Evolutionary conservation across 768 basidiomycete species (phyloP).

Genomic region (Termitomyces sp.): DNA sequence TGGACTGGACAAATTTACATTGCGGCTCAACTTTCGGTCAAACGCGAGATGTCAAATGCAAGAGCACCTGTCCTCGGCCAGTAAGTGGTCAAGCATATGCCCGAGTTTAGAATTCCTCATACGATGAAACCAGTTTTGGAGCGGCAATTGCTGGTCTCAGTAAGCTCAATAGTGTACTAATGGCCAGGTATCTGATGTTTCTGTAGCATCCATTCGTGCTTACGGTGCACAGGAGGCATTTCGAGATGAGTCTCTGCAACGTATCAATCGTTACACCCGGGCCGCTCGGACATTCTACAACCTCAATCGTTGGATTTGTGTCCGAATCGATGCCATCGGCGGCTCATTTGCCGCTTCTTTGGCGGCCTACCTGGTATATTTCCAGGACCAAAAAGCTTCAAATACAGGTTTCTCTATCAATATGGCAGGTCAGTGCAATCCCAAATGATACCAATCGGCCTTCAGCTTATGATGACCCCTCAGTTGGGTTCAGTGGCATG

Average conservation of each 20-base stretch:
- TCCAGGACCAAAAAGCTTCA: constrained; percentile 34
- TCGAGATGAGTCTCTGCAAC: constrained; percentile 39
- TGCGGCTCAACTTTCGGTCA: constrained; percentile 44
- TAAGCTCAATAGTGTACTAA: constrained; percentile 19
- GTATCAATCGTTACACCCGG: constrained; percentile 53
- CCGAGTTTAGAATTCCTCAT: constrained; percentile 7
- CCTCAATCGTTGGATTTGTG: constrained; percentile 42
- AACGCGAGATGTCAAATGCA: constrained; percentile 46
- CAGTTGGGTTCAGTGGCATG: constrained; percentile 51
- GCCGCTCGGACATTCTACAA: constrained; percentile 48
- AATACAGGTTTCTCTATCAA: constrained; percentile 52
- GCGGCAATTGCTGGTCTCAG: constrained; percentile 58
- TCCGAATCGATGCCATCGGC: constrained; percentile 59
- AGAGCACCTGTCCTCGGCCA: constrained; percentile 28
- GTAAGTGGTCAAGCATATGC: constrained; percentile 35
- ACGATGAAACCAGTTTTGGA: constrained; percentile 33
- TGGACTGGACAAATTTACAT: constrained; percentile 43
- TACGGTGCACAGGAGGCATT: constrained; percentile 56
- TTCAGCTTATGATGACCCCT: neutral
- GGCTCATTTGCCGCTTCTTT: constrained; percentile 51
- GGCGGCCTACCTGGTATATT: constrained; percentile 54
- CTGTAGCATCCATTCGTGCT: constrained; percentile 55
- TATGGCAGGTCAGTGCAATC: constrained; percentile 37
- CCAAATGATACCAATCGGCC: constrained; percentile 17
- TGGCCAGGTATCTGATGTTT: neutral